Evolutionary conservation across 371 early-diverging fungal genomes (phyloP).

Genomic region (Apophysomyces elegans): DNA sequence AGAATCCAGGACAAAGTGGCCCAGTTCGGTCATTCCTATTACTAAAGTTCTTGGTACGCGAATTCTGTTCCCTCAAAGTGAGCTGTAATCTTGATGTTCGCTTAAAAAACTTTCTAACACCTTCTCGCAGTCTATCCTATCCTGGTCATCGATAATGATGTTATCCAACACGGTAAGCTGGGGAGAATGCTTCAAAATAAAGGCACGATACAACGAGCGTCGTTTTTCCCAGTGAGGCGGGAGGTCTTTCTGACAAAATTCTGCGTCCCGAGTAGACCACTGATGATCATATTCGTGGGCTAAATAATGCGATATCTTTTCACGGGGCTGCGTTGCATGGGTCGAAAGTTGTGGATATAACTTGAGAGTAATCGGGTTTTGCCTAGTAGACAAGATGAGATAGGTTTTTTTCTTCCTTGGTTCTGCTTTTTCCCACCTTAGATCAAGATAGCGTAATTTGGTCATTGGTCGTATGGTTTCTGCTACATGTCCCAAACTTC

Average conservation of each 20-base stretch:
- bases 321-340: constrained; percentile 10
- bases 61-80: too few species aligned
- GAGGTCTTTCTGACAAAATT: constrained; percentile 34
- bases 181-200: constrained; percentile 45
- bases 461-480: constrained; percentile 41
- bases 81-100: neutral
- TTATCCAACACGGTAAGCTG: constrained; percentile 53
- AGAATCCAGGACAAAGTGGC: too few species aligned
- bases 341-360: constrained; percentile 35
- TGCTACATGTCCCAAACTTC: constrained; percentile 39
- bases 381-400: constrained; percentile 13
- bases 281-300: constrained; percentile 34
- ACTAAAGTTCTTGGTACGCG: too few species aligned
- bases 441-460: constrained; percentile 49
- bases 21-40: too few species aligned
- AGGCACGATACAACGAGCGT: constrained; percentile 50
- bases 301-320: constrained; percentile 35
- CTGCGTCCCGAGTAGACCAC: constrained; percentile 49
- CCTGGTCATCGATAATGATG: constrained; percentile 19
- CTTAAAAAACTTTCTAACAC: constrained; percentile 12
- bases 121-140: constrained; percentile 14
- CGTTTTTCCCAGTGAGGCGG: constrained; percentile 46
- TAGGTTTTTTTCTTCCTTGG: neutral
- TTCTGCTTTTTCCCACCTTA: constrained; percentile 36
- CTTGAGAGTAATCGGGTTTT: constrained; percentile 37